A percentile compares a stretch with the other conserved stretches of the same genome.
Evolutionary conservation across 805 yeast species (phyloP).

Genomic region (Schwanniomyces pseudopolymorphus): DNA sequence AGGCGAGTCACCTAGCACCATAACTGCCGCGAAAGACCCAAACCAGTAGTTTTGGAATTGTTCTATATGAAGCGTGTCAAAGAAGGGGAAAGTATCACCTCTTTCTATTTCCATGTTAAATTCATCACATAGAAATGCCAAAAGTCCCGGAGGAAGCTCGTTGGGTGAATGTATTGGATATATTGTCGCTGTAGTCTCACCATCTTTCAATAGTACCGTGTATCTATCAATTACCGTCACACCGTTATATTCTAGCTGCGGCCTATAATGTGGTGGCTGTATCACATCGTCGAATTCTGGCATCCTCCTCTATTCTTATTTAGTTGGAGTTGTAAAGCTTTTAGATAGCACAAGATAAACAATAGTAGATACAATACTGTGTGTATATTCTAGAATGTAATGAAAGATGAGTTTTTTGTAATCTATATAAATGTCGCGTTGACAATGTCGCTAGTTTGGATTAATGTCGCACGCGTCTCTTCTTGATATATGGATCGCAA

Average conservation of each 20-base stretch:
- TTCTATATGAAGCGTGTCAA: slow-evolving; percentile 73
- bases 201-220: slow-evolving; percentile 79
- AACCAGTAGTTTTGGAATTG: slow-evolving; percentile 88
- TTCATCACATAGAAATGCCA: slow-evolving; percentile 85
- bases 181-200: slow-evolving; percentile 89
- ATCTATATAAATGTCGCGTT: slow-evolving; percentile 1
- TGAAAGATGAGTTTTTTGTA: slow-evolving; percentile 1
- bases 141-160: slow-evolving; percentile 72
- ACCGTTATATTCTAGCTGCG: slow-evolving; percentile 38
- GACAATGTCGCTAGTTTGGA: slow-evolving; percentile 1
- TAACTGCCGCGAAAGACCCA: slow-evolving; percentile 74
- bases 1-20: slow-evolving; percentile 72
- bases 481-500: too few relatives aligned
- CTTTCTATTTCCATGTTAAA: slow-evolving; percentile 88
- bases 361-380: slow-evolving; percentile 35
- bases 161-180: slow-evolving; percentile 73
- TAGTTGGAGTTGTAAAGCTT: background rate
- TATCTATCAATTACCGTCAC: slow-evolving; percentile 53
- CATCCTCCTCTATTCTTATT: slow-evolving; percentile 22
- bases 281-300: slow-evolving; percentile 51
- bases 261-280: slow-evolving; percentile 48
- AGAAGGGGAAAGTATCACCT: slow-evolving; percentile 85
- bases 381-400: slow-evolving; percentile 27
- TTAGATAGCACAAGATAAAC: background rate
- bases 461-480: background rate